A percentile compares a stretch with the other conserved stretches of the same genome.
These are phyloP conservation scores for Cystofilobasidium capitatum DNA, from an alignment of 768 basidiomycete genomes.

Conservation along the genomic window DNA sequence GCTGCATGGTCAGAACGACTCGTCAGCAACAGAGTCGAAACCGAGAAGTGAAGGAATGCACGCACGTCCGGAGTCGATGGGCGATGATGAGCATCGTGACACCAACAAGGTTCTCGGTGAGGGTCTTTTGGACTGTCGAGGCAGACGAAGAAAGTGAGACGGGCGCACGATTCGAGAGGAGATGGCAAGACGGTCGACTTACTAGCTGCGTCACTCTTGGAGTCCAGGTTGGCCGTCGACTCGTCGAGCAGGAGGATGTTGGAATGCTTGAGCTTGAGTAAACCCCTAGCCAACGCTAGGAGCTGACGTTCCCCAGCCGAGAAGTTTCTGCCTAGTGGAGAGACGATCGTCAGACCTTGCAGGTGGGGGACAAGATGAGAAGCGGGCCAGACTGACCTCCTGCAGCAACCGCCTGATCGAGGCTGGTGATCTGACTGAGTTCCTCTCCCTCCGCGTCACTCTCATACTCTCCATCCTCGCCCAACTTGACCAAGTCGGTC, in stretches of 20 bases:
- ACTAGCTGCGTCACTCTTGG: neutral
- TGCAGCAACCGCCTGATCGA: slow-evolving; percentile 13
- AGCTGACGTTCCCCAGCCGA: slow-evolving; percentile 37
- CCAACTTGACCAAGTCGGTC: slow-evolving; percentile 5
- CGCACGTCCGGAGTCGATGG: slow-evolving; percentile 32
- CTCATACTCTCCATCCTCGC: neutral
- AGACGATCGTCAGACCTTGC: slow-evolving; percentile 26
- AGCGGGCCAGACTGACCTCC: slow-evolving; percentile 26
- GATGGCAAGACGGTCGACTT: neutral
- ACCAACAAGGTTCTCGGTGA: slow-evolving; percentile 32
- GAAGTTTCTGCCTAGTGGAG: slow-evolving; percentile 34
- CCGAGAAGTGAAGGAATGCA: too few species aligned
- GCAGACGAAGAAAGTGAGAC: slow-evolving; percentile 28
- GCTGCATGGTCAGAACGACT: too few species aligned
- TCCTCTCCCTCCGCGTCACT: neutral
- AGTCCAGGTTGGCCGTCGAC: slow-evolving; percentile 36
- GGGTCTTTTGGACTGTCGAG: slow-evolving; percentile 32
- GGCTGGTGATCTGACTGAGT: slow-evolving; percentile 33
- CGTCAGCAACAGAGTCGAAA: too few species aligned
- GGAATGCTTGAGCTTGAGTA: slow-evolving; percentile 29
- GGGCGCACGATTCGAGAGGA: neutral
- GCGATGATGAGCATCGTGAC: slow-evolving; percentile 37
- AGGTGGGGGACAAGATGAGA: slow-evolving; percentile 25
- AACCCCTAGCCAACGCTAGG: slow-evolving; percentile 34
- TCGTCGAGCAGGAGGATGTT: slow-evolving; percentile 35